Conservation (phyloP, 2,329 filamentous ascomycete species). For the Arthrocladium fulminans region DNA sequence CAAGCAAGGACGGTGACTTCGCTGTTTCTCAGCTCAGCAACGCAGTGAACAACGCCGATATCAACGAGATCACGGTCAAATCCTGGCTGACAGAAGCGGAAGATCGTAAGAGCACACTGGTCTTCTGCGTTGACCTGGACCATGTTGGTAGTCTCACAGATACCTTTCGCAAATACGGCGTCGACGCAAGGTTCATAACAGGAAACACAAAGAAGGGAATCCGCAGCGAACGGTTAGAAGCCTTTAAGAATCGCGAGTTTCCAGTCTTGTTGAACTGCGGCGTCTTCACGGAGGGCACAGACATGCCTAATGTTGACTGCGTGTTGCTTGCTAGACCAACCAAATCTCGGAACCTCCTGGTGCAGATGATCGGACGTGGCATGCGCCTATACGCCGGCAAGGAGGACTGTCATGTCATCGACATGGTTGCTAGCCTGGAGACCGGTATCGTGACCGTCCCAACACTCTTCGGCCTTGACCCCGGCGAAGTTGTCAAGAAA, state of each 20-base stretch:
- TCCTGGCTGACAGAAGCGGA: slow-evolving; percentile 73
- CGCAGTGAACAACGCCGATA: slow-evolving; percentile 70
- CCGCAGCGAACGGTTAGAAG: slow-evolving; percentile 61
- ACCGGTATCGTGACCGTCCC: slow-evolving; percentile 83
- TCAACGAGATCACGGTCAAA: slow-evolving; percentile 76
- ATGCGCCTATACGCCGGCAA: slow-evolving; percentile 77
- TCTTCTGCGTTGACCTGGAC: slow-evolving; percentile 85
- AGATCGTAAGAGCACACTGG: slow-evolving; percentile 71
- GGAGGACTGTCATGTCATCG: slow-evolving; percentile 84
- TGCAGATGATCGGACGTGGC: slow-evolving; percentile 96
- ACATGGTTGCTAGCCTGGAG: slow-evolving; percentile 81
- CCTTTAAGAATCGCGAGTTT: slow-evolving; percentile 67
- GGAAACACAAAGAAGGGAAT: slow-evolving; percentile 64
- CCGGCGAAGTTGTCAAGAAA: slow-evolving; percentile 63
- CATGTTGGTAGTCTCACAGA: slow-evolving; percentile 69
- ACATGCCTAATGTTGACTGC: slow-evolving; percentile 96
- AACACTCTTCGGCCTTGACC: slow-evolving; percentile 86
- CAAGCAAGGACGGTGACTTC: slow-evolving; percentile 65
- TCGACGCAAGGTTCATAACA: slow-evolving; percentile 82
- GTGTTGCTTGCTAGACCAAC: slow-evolving; percentile 81
- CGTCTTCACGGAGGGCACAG: slow-evolving; percentile 93
- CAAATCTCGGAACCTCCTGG: slow-evolving; percentile 79
- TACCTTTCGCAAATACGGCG: slow-evolving; percentile 65
- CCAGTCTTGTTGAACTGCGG: slow-evolving; percentile 90
- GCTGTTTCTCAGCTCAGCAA: slow-evolving; percentile 65